Base-by-base conservation (phyloP, 1,284 basidiomycete species). In the Pyrrhoderma lamaoense region DNA sequence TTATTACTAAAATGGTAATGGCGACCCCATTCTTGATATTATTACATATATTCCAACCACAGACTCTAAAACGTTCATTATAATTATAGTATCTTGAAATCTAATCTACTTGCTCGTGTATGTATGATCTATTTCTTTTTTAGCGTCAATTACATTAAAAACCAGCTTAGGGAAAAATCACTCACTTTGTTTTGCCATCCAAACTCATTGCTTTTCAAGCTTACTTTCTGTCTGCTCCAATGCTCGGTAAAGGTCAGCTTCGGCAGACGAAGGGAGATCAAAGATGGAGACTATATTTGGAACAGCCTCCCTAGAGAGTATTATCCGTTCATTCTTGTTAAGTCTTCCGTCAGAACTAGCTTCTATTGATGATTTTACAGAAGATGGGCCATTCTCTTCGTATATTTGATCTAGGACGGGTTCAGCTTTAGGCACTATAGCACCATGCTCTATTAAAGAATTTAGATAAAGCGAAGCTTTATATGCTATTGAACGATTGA, bases 391-490 rank as follows among this genome's bases (percentile, higher is more conserved):
- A 57, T 64, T 25, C 44, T 69, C 59, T 11, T 64, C 62, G 64
- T 89, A 88, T 44, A 87, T 65, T 11, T 61, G 59, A 56, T 89
- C 82, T 23, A 89, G 73, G 16, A 67, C 66, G 52, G 67, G 52
- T 60, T 72, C 79, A 18, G 74, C 63, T 59, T 78, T 64, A 2
- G 84, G 78, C 7, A 76, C 66, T 47, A 90, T 76, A 21, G 72
- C 64, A 3, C 74, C 74, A 36, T 69, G 66, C 36, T 77, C 67
- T 45, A 89, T 60, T 43, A 89, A 75, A 22, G 69, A 69, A 56
- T 77, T 68, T 2, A 90, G 67, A 64, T 87, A 88, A 58, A 78
- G 72, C 3, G 86, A 85, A 8, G 82, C 78, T 64, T 75, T 82
- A 66, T 80, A 86, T 16, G 87, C 87, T 89, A n/a, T n/a, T 56